Evolutionary conservation across 768 basidiomycete genomes (phyloP).

Genomic region (Asterophora parasitica): DNA sequence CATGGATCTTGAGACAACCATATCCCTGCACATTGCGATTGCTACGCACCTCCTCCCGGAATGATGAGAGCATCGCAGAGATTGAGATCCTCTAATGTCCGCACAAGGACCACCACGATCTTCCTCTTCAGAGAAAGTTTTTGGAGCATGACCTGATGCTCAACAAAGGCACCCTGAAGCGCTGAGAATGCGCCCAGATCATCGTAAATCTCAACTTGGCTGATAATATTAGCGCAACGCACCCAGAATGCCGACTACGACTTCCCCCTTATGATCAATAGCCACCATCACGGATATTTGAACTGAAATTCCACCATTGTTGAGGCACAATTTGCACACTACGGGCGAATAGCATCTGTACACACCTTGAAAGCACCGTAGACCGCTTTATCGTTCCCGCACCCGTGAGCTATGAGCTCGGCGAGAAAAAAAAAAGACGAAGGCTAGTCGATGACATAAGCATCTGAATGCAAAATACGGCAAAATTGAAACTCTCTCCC

Average conservation of each 20-base stretch:
- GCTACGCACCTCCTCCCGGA: slow-evolving; percentile 75
- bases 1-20: slow-evolving; percentile 1
- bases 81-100: slow-evolving; percentile 68
- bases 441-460: slow-evolving; percentile 17
- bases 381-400: not conserved
- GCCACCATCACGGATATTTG: slow-evolving; percentile 2
- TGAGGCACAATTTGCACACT: not conserved
- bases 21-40: not conserved
- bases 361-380: not conserved
- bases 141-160: slow-evolving; percentile 74
- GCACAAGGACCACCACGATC: slow-evolving; percentile 55
- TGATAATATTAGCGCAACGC: slow-evolving; percentile 15
- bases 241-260: slow-evolving; percentile 51
- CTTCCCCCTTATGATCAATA: slow-evolving; percentile 10
- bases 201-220: not conserved
- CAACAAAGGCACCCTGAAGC: slow-evolving; percentile 88
- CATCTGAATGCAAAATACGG: slow-evolving; percentile 12
- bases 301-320: not conserved
- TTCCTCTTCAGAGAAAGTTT: slow-evolving; percentile 43
- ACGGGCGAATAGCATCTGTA: not conserved
- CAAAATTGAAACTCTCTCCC: slow-evolving; percentile 23
- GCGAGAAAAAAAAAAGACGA: not conserved
- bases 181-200: slow-evolving; percentile 41
- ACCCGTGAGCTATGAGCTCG: not conserved
- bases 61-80: slow-evolving; percentile 84